These are phyloP conservation scores for Fusarium metavorans DNA, from an alignment of 2,329 filamentous ascomycete genomes.

Conservation along the genomic window DNA sequence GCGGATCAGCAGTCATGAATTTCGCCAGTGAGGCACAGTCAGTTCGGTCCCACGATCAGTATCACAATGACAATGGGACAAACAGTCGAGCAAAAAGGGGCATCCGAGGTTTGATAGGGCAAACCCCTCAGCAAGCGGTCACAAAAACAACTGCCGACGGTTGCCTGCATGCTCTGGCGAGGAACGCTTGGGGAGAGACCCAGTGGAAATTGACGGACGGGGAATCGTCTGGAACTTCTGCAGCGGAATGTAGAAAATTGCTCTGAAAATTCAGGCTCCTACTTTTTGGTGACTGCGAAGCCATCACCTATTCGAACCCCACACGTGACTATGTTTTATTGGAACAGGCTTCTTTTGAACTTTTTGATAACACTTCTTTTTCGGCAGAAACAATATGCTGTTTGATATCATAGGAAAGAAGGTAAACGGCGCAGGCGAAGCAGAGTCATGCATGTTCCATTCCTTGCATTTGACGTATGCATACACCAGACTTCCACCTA, in stretches of 20 bases:
- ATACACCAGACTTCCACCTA: background rate
- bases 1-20: background rate
- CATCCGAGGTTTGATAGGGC: background rate
- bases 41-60: background rate
- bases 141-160: background rate
- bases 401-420: background rate
- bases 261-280: background rate
- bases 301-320: background rate
- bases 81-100: background rate
- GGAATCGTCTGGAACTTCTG: background rate
- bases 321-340: background rate
- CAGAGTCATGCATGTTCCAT: background rate
- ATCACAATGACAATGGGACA: background rate
- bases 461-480: background rate
- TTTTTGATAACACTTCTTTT: background rate
- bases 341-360: background rate
- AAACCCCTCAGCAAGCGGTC: background rate
- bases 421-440: background rate
- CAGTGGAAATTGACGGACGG: background rate
- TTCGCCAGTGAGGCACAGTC: background rate
- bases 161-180: background rate
- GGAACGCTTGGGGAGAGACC: background rate
- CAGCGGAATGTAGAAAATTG: background rate
- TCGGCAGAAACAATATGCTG: rapidly evolving
- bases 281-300: background rate